Percentiles rank a stretch among this genome's conserved stretches.
Evolutionary conservation across 805 yeast species (phyloP).

Genomic region (Starmerella cellae): DNA sequence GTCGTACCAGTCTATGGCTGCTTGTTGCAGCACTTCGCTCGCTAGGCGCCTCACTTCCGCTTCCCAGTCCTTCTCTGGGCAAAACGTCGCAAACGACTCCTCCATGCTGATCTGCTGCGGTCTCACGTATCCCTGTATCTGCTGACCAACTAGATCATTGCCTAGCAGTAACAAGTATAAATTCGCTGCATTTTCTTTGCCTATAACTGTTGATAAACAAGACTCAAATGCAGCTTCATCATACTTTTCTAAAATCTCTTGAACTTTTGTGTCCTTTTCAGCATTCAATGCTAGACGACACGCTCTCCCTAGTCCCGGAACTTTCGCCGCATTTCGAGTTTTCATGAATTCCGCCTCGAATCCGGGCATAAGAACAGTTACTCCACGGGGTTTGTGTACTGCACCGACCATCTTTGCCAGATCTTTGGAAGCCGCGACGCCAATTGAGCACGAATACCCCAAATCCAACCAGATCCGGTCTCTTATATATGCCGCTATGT

Average conservation of each 20-base stretch:
- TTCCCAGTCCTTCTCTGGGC: conserved; percentile 4
- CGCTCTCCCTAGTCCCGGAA: conserved; percentile 25
- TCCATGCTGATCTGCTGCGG: conserved; percentile 25
- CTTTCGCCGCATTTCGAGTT: conserved; percentile 7
- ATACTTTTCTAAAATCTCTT: conserved; percentile 3
- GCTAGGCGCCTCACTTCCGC: conserved; percentile 13
- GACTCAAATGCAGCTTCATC: neutral
- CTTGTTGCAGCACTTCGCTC: conserved; percentile 19
- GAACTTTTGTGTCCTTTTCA: conserved; percentile 6
- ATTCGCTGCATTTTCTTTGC: neutral
- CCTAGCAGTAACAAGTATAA: conserved; percentile 14
- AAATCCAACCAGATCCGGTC: conserved; percentile 21
- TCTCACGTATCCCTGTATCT: conserved; percentile 6
- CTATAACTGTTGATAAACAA: neutral
- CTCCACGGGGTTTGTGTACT: conserved; percentile 25
- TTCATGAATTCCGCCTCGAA: conserved; percentile 19
- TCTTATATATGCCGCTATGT: conserved; percentile 21
- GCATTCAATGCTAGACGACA: conserved; percentile 2
- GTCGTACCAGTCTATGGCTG: conserved; percentile 18
- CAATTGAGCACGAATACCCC: conserved; percentile 25
- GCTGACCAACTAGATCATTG: conserved; percentile 8
- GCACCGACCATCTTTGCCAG: conserved; percentile 25
- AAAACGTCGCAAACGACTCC: conserved; percentile 19
- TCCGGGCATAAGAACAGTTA: conserved; percentile 22
- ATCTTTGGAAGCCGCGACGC: conserved; percentile 23